Evolutionary conservation across 371 early-diverging fungal genomes (phyloP).

Genomic region (Actinomucor elegans): DNA sequence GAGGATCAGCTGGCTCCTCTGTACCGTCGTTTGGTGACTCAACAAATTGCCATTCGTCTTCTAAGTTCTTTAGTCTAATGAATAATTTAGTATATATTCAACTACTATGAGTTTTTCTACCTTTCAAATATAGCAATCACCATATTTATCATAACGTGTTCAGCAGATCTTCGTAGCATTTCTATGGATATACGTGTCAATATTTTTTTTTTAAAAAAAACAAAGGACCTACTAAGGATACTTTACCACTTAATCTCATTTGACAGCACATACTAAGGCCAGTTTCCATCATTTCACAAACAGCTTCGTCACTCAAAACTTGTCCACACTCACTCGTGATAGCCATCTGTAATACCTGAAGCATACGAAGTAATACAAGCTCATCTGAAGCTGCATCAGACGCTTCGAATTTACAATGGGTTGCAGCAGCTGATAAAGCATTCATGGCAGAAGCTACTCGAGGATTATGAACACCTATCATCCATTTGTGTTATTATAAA

Average conservation of each 20-base stretch:
- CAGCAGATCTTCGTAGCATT: slow-evolving; percentile 77
- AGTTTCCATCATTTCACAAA: slow-evolving; percentile 96
- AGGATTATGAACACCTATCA: slow-evolving; percentile 65
- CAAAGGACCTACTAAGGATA: too few species aligned
- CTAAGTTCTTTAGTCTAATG: slow-evolving; percentile 33
- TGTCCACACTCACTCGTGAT: slow-evolving; percentile 67
- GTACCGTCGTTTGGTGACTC: slow-evolving; percentile 23
- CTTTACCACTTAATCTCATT: slow-evolving; percentile 84
- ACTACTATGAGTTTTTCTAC: slow-evolving; percentile 29
- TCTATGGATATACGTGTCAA: slow-evolving; percentile 55
- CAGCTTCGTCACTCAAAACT: slow-evolving; percentile 83
- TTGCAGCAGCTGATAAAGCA: slow-evolving; percentile 75
- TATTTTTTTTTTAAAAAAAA: too few species aligned
- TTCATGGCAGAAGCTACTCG: slow-evolving; percentile 71
- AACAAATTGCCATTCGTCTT: slow-evolving; percentile 49
- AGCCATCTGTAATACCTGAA: slow-evolving; percentile 77
- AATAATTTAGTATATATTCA: too few species aligned
- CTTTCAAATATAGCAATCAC: slow-evolving; percentile 73
- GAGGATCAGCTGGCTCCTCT: slow-evolving; percentile 26
- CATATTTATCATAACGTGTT: slow-evolving; percentile 77
- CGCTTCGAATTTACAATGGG: slow-evolving; percentile 94
- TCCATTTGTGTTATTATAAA: background rate
- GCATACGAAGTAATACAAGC: slow-evolving; percentile 85
- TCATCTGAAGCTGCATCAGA: slow-evolving; percentile 93
- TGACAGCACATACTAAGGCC: slow-evolving; percentile 96